Conservation (phyloP, 331 rosid species). For the Malus hybrid region DNA sequence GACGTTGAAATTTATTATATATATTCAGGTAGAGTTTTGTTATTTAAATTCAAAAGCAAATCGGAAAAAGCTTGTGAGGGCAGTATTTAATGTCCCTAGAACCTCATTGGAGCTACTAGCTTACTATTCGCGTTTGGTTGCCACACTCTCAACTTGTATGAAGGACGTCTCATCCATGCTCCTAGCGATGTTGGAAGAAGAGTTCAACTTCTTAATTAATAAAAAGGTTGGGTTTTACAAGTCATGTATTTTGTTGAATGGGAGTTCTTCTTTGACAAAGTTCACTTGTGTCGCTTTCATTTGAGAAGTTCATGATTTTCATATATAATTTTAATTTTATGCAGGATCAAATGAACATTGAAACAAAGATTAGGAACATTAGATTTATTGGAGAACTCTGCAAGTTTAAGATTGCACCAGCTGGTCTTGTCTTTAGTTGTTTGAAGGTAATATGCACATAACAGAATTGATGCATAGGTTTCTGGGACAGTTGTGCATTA, state of each 20-base stretch:
- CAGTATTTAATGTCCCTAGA: constrained; percentile 94
- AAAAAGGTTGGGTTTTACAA: constrained; percentile 62
- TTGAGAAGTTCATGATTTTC: not conserved
- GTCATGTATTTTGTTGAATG: not conserved
- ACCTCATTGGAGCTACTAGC: constrained; percentile 89
- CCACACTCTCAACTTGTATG: constrained; percentile 96
- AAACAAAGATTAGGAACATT: constrained; percentile 91
- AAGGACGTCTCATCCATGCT: constrained; percentile 88
- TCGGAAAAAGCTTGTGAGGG: constrained; percentile 92
- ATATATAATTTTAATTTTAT: constrained; percentile 18
- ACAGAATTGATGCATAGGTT: not conserved
- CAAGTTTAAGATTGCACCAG: constrained; percentile 86
- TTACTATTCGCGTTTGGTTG: constrained; percentile 94
- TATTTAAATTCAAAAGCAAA: constrained; percentile 87
- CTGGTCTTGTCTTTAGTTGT: constrained; percentile 90
- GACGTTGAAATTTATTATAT: constrained; percentile 6
- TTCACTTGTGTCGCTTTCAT: not conserved
- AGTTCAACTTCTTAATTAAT: constrained; percentile 89
- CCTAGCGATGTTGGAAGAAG: constrained; percentile 91
- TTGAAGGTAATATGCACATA: constrained; percentile 61
- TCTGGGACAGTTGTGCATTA: not conserved
- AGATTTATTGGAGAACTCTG: constrained; percentile 99
- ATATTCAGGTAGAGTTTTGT: constrained; percentile 87
- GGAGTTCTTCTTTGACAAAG: not conserved
- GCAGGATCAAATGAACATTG: constrained; percentile 99